Percentiles rank a stretch among this genome's conserved stretches.
phyloP scores from a whole-genome alignment of 352 stramenopile genomes.

The Pythium pyrilobum region DNA sequence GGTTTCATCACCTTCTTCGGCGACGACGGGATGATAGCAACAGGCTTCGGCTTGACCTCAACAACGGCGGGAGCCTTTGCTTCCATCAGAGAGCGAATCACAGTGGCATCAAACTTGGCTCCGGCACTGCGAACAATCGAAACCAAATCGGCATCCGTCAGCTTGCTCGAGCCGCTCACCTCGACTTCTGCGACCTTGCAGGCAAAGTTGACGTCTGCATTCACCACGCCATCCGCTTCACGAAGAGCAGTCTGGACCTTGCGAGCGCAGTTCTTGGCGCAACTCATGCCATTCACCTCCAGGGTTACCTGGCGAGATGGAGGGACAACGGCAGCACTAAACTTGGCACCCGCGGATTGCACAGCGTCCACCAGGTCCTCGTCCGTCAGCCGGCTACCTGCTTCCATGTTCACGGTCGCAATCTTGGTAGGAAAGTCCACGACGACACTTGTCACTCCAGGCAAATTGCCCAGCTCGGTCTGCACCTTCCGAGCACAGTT shows the following conservation, averaged over 20 bases:
- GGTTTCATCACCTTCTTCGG: constrained; percentile 12
- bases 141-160: constrained; percentile 60
- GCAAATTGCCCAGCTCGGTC: constrained; percentile 37
- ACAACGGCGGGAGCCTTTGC: neutral
- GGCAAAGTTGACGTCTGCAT: constrained; percentile 59
- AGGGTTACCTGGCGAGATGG: constrained; percentile 17
- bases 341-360: constrained; percentile 33
- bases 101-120: constrained; percentile 61
- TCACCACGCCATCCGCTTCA: constrained; percentile 42
- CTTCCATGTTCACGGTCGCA: constrained; percentile 56
- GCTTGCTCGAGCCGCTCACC: constrained; percentile 37
- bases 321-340: constrained; percentile 27
- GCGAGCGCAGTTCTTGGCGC: constrained; percentile 38
- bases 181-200: constrained; percentile 56
- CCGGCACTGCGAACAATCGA: constrained; percentile 37
- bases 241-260: constrained; percentile 66
- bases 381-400: constrained; percentile 52
- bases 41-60: constrained; percentile 13
- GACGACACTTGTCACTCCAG: constrained; percentile 60
- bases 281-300: constrained; percentile 36
- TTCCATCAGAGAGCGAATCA: constrained; percentile 3
- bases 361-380: constrained; percentile 55
- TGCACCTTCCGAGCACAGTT: constrained; percentile 79
- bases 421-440: constrained; percentile 66
- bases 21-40: constrained; percentile 13